These are phyloP conservation scores for Saitozyma podzolica DNA, from an alignment of 768 basidiomycete genomes.

Conservation along the genomic window DNA sequence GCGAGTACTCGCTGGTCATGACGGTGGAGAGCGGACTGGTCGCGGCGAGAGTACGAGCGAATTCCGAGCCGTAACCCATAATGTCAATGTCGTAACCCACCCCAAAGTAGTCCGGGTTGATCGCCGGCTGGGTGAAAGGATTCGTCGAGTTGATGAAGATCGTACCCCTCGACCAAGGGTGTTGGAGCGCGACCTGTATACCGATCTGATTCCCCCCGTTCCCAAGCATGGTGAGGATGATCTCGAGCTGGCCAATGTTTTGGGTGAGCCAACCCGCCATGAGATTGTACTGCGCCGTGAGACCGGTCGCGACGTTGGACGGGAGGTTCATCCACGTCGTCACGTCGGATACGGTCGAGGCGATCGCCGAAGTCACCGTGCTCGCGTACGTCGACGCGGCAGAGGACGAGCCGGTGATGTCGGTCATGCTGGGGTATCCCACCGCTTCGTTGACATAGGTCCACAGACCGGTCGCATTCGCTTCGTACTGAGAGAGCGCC, in stretches of 20 bases:
- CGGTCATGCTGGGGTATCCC: constrained; percentile 38
- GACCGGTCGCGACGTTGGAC: constrained; percentile 36
- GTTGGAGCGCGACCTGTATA: constrained; percentile 46
- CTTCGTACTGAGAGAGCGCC: constrained; percentile 23
- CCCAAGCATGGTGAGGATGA: constrained; percentile 47
- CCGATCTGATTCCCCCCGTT: constrained; percentile 36
- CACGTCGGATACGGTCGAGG: constrained; percentile 27
- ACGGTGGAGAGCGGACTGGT: constrained; percentile 59
- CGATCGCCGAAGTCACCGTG: constrained; percentile 25
- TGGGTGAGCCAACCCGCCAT: constrained; percentile 38
- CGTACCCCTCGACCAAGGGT: constrained; percentile 58
- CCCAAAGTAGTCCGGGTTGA: constrained; percentile 67
- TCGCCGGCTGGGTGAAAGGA: constrained; percentile 63
- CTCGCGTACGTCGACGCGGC: constrained; percentile 32
- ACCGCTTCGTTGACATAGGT: constrained; percentile 48
- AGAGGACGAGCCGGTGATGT: constrained; percentile 22
- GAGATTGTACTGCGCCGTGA: constrained; percentile 44
- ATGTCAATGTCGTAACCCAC: constrained; percentile 50
- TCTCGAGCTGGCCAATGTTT: constrained; percentile 46
- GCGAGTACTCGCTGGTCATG: constrained; percentile 58
- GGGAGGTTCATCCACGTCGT: constrained; percentile 41
- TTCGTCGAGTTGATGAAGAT: constrained; percentile 64
- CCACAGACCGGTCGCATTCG: constrained; percentile 38
- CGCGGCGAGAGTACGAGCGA: constrained; percentile 62
- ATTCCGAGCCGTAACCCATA: constrained; percentile 58